These are phyloP conservation scores for Ustilago loliicola DNA, from an alignment of 1,284 basidiomycete species.

Conservation along the genomic window DNA sequence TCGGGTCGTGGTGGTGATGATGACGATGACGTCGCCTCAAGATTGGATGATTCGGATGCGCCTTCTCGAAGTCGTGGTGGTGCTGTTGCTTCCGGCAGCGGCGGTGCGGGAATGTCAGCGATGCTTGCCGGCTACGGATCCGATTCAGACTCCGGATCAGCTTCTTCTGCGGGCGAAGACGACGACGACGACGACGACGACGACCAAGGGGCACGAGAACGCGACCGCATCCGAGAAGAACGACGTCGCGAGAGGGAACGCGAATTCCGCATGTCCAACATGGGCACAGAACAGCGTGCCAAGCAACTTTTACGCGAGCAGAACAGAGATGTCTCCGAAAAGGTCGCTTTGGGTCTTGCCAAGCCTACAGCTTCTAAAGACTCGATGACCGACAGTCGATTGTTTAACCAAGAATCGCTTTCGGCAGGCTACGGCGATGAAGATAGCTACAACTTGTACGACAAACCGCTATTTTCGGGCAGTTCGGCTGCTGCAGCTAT, in stretches of 20 bases:
- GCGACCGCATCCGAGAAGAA: constrained; percentile 91
- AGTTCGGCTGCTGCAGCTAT: constrained; percentile 96
- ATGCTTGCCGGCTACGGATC: constrained; percentile 73
- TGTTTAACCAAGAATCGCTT: constrained; percentile 96
- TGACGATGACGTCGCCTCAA: constrained; percentile 24
- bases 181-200: constrained; percentile 70
- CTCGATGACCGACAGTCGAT: constrained; percentile 92
- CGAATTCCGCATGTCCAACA: constrained; percentile 98
- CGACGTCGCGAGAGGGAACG: constrained; percentile 93
- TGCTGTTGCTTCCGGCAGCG: constrained; percentile 7
- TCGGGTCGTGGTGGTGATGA: constrained; percentile 23
- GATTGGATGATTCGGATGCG: constrained; percentile 30
- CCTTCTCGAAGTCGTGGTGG: constrained; percentile 1
- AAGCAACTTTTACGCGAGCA: constrained; percentile 92
- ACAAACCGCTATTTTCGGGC: constrained; percentile 94
- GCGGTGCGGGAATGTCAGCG: constrained; percentile 34
- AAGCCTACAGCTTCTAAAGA: constrained; percentile 91
- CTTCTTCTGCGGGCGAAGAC: constrained; percentile 61
- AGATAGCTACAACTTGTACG: constrained; percentile 92
- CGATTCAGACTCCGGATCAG: constrained; percentile 79
- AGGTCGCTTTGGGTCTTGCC: constrained; percentile 95
- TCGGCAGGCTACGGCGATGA: constrained; percentile 85
- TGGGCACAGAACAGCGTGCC: constrained; percentile 96
- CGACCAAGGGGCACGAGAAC: constrained; percentile 85
- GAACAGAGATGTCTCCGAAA: constrained; percentile 99